Base-by-base conservation (phyloP, 768 basidiomycete species). In the Neoboletus brunneissimus region DNA sequence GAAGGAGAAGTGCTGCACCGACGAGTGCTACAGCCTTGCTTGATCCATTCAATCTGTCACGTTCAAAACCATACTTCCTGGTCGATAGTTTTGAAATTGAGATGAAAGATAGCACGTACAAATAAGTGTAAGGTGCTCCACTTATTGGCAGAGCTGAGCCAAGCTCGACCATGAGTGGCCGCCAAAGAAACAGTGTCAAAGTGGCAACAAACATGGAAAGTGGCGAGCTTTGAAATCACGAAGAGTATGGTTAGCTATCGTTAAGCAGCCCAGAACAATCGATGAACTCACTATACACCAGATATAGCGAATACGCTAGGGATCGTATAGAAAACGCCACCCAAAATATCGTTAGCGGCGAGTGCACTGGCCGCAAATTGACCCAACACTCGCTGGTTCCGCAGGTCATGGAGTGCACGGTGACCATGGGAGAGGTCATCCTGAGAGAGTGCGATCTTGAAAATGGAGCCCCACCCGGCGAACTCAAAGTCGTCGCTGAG, bases 111-210 rank as follows among this genome's bases (percentile, higher is more conserved):
- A 25, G 11, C 7, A 66, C 81, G 58, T 59, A 86, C 84, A 87
- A 71, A 64, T 87, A 88, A 0, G 82, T 82, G 64, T 88, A 90
- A 5, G 86, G 87, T 9, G 85, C 87, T 1, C 89, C 89, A 53
- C 78, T 82, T 11, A 89, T 77, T 0, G 87, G 85, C 1, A 90
- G 69, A 3, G 88, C 86, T 5, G 84, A 83, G 0, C 79, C 87
- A 10, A 91, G 70, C 64, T 90, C 89, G 59, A 82, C 79, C 81
- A 91, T 84, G 45, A 91, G 79, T 3, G 88, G 88, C 13, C 86
- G 81, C 85, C 87, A 91, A 23, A 90, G 65, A 61, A 85, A 86
- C 4, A 88, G 65, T 1, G 86, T 76, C 31, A 84, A 67, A 0
- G 83, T 81, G 0, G 89, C 85, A 25, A 85, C 63, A 37, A 86